Evolutionary conservation across 2,329 filamentous ascomycete genomes (phyloP), one percentile per base, ranked within the genome.

Genomic region (Arachnomyces sp.): DNA sequence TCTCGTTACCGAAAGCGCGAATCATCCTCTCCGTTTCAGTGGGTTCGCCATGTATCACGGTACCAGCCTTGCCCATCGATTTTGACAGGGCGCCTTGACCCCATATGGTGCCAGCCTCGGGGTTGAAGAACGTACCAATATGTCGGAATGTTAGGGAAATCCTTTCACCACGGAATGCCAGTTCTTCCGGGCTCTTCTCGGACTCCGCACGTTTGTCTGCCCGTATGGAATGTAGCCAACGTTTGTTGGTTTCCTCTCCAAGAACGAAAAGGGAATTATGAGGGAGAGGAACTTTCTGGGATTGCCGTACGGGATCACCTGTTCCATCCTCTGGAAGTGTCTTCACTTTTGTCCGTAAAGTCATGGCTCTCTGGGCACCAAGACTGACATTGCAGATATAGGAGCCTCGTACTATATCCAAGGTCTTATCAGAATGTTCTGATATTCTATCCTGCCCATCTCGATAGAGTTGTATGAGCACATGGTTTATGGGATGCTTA

Each of bases 341-440:
- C 21, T 67, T 65, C 31, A 56, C 58, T 46, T 84, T 83, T 8
- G 84, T 90, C 38, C 92, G 80, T 28, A 98, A 76, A 0, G 85
- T 75, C 89, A 96, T 95, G 2, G 80, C 89, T 39, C 92, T 75
- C 63, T 93, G 82, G 1, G 90, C 89, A 1, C 92, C 92, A n/a
- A 96, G 74, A 49, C 87, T 95, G 36, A 95, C 79, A 56, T 96
- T 98, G 49, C 89, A 87, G 50, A 98, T 94, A 44, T 74, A 89
- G 16, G 85, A 92, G 3, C 74, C 80, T 17, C 75, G 78, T 9
- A 79, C 80, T 42, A 98, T 92, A 59, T 98, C 92, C 16, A 98
- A 71, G 0, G 90, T 95, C 66, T 98, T 98, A 60, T 98, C 92
- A 30, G 87, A 93, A 57, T 98, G 92, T 58, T 98, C 92, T 1